Base-by-base conservation (phyloP, 768 basidiomycete genomes). In the Pilatotrama ljubarskyi region DNA sequence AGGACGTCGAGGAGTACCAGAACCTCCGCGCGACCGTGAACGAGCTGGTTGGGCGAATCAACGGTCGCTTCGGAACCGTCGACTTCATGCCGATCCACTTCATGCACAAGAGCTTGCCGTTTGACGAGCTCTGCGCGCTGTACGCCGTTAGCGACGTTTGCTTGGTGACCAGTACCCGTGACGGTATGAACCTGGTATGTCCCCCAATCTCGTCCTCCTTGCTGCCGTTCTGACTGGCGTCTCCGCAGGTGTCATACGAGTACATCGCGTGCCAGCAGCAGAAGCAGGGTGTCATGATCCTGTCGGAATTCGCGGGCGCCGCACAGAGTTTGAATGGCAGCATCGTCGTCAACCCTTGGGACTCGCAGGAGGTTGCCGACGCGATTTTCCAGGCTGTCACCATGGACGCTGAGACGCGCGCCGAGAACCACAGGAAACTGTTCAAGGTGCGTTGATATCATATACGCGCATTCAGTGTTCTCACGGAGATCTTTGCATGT, bases 11-110 rank as follows among this genome's bases (percentile, higher is more conserved):
- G 75, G 97, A 99, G 75, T 99, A 99, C 72, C 97, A 99, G 74
- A 98, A 98, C 76, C 76, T 98, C 60, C 86, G 97, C 15, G 87
- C 94, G 17, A 93, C 91, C 1, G 95, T 98, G 53, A 98, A 98
- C 78, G 95, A 99, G 73, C 85, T 99, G 49, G 97, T 99, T 29
- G 97, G 97, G 2, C 86, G 96, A 24, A 98, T 99, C 76, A 99
- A 99, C 71, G 97, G 97, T 8, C 90, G 95, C 9, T 99, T 99
- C 69, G 97, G 97, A 29, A 98, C 97, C 1, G 95, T 98, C 70
- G 97, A 99, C 67, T 98, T 96, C 73, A 97, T 98, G 93, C 97
- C 97, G 6, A 98, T 99, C 61, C 97, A 98, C 75, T 98, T 97
- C 75, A 93, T 98, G 93, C 96, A 98, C 82, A 95, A 95, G 75